Evolutionary conservation across 1,284 basidiomycete genomes (phyloP), one percentile per base, ranked within the genome.

Genomic region (Rhodotorula sp.): DNA sequence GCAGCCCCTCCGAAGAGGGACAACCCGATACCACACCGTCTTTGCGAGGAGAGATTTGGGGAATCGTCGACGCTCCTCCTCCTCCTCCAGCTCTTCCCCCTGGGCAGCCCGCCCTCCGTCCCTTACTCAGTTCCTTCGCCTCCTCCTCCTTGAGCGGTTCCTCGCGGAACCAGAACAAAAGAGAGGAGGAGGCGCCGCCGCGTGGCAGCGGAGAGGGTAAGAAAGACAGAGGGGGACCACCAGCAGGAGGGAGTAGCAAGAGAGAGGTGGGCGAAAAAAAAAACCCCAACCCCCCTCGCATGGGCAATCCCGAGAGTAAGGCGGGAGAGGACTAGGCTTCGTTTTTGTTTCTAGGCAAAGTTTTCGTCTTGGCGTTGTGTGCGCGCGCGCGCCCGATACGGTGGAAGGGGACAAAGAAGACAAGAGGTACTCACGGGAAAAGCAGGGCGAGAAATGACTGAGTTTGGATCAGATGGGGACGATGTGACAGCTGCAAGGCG

Each of bases 241-340:
- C 37, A 42, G 10, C 37, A 42, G 22, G 33, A 29, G 42, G 15
- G 42, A 44, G 42, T 26, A n/a, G n/a, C 33, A 14, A 15, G 24
- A 26, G 37, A 17, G 24, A 44, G 42, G 14, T 6, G 42, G 15
- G 46, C 20, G 30, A n/a, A 6, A 20, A 12, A 33, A 20, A n/a
- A 6, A 20, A 12, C 4, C 33, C 33, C 33, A 33, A 33, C 33
- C 33, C 4, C 37, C 37, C 37, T 14, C 7, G 44, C 60, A 51
- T 33, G 29, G 30, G 30, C 45, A 49, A n/a, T 37, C 55, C 33
- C 60, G 66, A 33, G 62, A 64, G 67, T 68, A 68, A 68, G 63
- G 67, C 59, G 59, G 53, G 59, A 53, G 20, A 29, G 62, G 59
- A 56, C 62, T 60, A 22, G 62, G 57, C 51, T 22, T 29, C 20